These are phyloP conservation scores for Funneliformis caledonium DNA, from an alignment of 371 early-diverging fungal species.

Conservation along the genomic window DNA sequence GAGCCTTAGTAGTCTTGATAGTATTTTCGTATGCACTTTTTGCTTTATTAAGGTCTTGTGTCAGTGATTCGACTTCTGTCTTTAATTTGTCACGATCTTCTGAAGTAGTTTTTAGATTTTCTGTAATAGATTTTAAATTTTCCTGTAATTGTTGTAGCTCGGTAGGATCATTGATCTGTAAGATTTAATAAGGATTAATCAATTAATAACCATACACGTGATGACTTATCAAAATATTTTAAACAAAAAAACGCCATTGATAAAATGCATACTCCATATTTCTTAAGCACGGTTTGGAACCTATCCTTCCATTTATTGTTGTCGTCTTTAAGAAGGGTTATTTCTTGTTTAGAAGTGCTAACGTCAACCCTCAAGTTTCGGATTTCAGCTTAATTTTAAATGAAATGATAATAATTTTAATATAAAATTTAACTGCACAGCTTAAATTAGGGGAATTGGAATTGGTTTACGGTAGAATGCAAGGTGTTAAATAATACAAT, in stretches of 20 bases:
- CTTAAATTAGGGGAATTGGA: not conserved
- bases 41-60: not conserved
- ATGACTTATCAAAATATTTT: not conserved
- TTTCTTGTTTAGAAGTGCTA: not conserved
- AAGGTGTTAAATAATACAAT: not conserved
- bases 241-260: not conserved
- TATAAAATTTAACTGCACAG: not conserved
- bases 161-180: conserved; percentile 15
- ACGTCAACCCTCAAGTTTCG: not conserved
- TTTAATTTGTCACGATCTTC: conserved; percentile 15
- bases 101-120: not conserved
- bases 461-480: not conserved
- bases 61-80: not conserved
- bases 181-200: not conserved
- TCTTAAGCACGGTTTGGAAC: not conserved
- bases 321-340: conserved; percentile 4
- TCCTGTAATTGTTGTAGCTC: conserved; percentile 14
- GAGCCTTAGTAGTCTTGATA: not conserved
- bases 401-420: not conserved
- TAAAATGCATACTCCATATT: conserved; percentile 11
- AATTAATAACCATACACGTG: not conserved
- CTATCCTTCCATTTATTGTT: not conserved
- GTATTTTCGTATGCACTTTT: not conserved
- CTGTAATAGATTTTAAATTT: conserved; percentile 11
- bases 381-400: not conserved